phyloP scores from a whole-genome alignment of 768 basidiomycete species.

The Lactarius trivialis region DNA sequence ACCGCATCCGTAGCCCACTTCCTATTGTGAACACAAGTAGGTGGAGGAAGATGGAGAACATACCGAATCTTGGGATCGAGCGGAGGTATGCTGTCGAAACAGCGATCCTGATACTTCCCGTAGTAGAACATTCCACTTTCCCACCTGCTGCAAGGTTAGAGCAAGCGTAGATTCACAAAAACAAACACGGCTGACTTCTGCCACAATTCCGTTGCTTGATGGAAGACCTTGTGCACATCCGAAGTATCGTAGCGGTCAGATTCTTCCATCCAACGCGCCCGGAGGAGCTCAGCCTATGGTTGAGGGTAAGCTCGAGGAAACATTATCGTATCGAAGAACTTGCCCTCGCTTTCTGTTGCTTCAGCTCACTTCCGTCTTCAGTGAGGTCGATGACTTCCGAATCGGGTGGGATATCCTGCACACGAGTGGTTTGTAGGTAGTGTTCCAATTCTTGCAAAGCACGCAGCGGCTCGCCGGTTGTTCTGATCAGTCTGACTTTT shows the following conservation, averaged over 20 bases:
- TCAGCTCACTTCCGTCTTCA: conserved; percentile 43
- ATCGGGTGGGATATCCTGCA: conserved; percentile 24
- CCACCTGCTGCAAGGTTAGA: conserved; percentile 41
- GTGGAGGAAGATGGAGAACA: conserved; percentile 12
- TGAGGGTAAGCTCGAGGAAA: background rate
- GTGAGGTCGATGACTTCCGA: conserved; percentile 51
- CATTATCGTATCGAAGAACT: background rate
- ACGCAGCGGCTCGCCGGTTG: conserved; percentile 70
- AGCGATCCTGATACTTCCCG: conserved; percentile 84
- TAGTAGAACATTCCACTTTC: conserved; percentile 84
- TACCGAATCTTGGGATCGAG: conserved; percentile 44
- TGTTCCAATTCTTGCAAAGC: conserved; percentile 85
- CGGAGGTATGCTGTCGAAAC: conserved; percentile 47
- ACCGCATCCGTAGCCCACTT: conserved; percentile 59
- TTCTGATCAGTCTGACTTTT: conserved; percentile 79
- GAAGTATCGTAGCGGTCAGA: conserved; percentile 71
- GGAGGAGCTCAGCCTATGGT: conserved; percentile 63
- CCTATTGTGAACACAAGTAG: background rate
- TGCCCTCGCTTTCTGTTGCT: conserved; percentile 67
- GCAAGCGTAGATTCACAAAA: background rate
- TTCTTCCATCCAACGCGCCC: conserved; percentile 91
- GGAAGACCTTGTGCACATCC: conserved; percentile 54
- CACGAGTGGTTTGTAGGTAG: conserved; percentile 42
- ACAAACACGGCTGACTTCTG: conserved; percentile 38
- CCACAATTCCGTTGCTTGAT: conserved; percentile 42